phyloP scores from a whole-genome alignment of 2,329 filamentous ascomycete species.

The Elsinoe arachidis region DNA sequence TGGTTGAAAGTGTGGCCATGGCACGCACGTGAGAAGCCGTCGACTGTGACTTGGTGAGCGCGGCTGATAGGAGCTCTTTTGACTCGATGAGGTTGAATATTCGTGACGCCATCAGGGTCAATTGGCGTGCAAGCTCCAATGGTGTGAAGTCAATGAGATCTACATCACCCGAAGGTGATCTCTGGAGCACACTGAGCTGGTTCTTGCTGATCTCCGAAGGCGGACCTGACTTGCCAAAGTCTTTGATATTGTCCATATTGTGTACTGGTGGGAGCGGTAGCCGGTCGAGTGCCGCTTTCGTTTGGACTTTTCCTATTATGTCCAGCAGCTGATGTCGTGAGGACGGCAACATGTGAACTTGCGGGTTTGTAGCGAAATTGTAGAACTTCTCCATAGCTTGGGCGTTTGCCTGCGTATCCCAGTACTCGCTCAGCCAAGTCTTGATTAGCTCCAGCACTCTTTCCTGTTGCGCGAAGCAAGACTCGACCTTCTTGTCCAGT shows the following conservation, averaged over 20 bases:
- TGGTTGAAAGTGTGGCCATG: conserved; percentile 87
- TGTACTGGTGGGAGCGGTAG: not conserved
- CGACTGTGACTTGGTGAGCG: conserved; percentile 82
- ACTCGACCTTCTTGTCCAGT: conserved; percentile 65
- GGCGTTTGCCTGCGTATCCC: conserved; percentile 73
- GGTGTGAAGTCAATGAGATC: conserved; percentile 86
- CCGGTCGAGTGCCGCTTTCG: not conserved
- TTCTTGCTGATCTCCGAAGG: conserved; percentile 54
- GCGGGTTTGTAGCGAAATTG: conserved; percentile 58
- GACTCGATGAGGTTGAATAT: conserved; percentile 89
- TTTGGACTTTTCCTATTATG: not conserved
- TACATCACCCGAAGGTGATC: conserved; percentile 52
- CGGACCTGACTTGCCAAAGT: not conserved
- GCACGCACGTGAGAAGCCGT: conserved; percentile 83
- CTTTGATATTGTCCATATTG: not conserved
- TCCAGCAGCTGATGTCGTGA: conserved; percentile 56
- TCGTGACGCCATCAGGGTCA: conserved; percentile 84
- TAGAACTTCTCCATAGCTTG: conserved; percentile 67
- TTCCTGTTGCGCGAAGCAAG: conserved; percentile 72
- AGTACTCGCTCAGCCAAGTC: conserved; percentile 93
- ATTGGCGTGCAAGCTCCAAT: conserved; percentile 79
- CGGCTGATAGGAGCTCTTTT: conserved; percentile 80
- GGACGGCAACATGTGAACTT: conserved; percentile 47
- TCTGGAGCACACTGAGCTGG: conserved; percentile 61
- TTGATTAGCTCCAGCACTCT: conserved; percentile 96